Evolutionary conservation across 2,329 filamentous ascomycete genomes (phyloP).

Genomic region (Monosporascus sp.): DNA sequence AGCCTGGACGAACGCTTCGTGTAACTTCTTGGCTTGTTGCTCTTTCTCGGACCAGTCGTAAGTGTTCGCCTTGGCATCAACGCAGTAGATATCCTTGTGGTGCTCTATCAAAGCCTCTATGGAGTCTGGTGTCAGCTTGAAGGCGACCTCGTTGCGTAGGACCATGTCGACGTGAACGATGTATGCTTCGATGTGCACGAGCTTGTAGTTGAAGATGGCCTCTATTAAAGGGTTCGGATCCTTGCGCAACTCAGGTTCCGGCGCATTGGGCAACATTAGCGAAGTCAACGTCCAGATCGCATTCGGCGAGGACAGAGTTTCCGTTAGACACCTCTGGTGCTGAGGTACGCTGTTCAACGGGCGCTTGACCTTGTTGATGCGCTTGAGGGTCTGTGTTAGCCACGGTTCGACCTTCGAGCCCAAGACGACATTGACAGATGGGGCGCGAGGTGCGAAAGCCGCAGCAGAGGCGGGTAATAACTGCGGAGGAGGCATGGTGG

Average conservation of each 20-base stretch:
- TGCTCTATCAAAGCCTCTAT: slow-evolving; percentile 92
- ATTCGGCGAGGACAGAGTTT: slow-evolving; percentile 81
- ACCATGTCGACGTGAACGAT: slow-evolving; percentile 99
- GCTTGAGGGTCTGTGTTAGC: slow-evolving; percentile 94
- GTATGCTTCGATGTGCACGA: slow-evolving; percentile 92
- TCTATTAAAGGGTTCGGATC: slow-evolving; percentile 80
- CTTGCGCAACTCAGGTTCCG: slow-evolving; percentile 76
- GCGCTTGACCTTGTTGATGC: slow-evolving; percentile 93
- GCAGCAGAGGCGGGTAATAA: slow-evolving; percentile 92
- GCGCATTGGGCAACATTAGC: slow-evolving; percentile 85
- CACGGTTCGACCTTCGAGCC: slow-evolving; percentile 90
- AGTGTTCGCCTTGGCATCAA: slow-evolving; percentile 81
- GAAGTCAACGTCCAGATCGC: slow-evolving; percentile 95
- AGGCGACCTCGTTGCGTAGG: slow-evolving; percentile 92
- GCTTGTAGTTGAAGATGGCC: slow-evolving; percentile 86
- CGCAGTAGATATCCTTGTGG: slow-evolving; percentile 91
- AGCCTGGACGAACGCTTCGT: slow-evolving; percentile 93
- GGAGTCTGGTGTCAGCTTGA: slow-evolving; percentile 91
- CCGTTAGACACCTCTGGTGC: slow-evolving; percentile 90
- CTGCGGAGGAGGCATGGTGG: slow-evolving; percentile 83
- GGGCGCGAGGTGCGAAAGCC: slow-evolving; percentile 85
- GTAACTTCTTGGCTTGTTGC: slow-evolving; percentile 90
- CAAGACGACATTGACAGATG: slow-evolving; percentile 90
- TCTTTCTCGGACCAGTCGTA: slow-evolving; percentile 98
- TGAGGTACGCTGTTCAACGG: slow-evolving; percentile 95